phyloP scores from a whole-genome alignment of 306 rosid species.

The Dicorynia guianensis region DNA sequence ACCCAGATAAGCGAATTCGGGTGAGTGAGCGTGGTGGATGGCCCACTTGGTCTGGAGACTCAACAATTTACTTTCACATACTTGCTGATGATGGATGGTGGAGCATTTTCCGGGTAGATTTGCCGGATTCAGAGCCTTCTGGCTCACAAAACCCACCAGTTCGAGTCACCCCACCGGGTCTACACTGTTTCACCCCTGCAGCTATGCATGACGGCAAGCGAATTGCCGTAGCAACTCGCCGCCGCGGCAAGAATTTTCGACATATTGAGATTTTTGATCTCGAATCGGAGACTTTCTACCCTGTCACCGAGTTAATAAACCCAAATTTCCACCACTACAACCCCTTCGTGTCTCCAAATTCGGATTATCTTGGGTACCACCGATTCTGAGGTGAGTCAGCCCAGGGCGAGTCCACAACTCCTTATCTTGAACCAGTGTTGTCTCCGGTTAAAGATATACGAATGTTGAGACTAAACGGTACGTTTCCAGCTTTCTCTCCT shows the following conservation, averaged over 20 bases:
- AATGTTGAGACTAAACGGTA: constrained; percentile 64
- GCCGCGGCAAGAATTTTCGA: constrained; percentile 50
- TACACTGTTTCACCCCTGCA: constrained; percentile 88
- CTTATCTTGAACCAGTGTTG: constrained; percentile 51
- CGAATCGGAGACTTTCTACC: constrained; percentile 47
- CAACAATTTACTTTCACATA: constrained; percentile 69
- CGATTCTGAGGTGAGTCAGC: constrained; percentile 74
- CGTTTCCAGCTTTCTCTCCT: constrained; percentile 74
- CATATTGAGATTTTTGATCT: constrained; percentile 75
- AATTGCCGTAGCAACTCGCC: constrained; percentile 78
- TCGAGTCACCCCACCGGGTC: constrained; percentile 74
- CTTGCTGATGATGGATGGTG: constrained; percentile 81
- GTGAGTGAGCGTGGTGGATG: constrained; percentile 75
- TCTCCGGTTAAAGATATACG: constrained; percentile 58
- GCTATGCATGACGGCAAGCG: constrained; percentile 64
- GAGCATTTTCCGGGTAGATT: constrained; percentile 72
- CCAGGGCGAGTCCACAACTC: constrained; percentile 62
- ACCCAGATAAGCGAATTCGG: constrained; percentile 45
- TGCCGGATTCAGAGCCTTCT: constrained; percentile 29
- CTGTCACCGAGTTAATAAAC: constrained; percentile 56
- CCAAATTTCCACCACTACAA: constrained; percentile 79
- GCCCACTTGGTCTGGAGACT: constrained; percentile 87
- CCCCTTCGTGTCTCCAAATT: constrained; percentile 75
- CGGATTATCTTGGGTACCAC: constrained; percentile 72
- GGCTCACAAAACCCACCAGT: constrained; percentile 29